phyloP scores from a whole-genome alignment of 2,329 filamentous ascomycete species.

The Aspergillus fumigatus region DNA sequence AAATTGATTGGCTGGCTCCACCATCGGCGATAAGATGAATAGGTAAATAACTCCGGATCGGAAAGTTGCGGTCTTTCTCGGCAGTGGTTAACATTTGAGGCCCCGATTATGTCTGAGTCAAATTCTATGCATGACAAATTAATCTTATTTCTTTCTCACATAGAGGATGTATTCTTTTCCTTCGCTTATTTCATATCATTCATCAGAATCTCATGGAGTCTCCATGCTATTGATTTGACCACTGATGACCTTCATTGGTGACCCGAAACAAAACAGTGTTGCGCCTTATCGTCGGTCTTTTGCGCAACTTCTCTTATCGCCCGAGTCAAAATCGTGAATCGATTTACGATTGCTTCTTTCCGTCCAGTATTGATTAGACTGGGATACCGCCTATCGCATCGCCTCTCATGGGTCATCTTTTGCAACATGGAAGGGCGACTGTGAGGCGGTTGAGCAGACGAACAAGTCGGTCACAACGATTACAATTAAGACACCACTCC shows the following conservation, averaged over 20 bases:
- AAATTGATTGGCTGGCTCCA: no score
- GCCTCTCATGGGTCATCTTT: neutral
- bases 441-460: neutral
- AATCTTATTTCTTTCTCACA: neutral
- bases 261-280: neutral
- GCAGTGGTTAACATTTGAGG: neutral
- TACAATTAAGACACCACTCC: neutral
- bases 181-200: neutral
- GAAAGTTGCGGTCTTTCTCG: conserved; percentile 4
- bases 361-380: neutral
- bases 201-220: neutral
- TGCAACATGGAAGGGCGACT: neutral
- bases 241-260: neutral
- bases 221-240: neutral
- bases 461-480: neutral
- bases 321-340: neutral
- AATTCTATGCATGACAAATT: neutral
- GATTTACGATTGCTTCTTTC: neutral
- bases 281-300: neutral
- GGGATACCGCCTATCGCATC: neutral
- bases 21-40: no score
- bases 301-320: neutral
- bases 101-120: neutral
- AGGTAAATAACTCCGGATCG: neutral
- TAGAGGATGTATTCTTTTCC: neutral